Conservation (phyloP, 192 early-diverging fungal species). For the Powellomyces hirtus region DNA sequence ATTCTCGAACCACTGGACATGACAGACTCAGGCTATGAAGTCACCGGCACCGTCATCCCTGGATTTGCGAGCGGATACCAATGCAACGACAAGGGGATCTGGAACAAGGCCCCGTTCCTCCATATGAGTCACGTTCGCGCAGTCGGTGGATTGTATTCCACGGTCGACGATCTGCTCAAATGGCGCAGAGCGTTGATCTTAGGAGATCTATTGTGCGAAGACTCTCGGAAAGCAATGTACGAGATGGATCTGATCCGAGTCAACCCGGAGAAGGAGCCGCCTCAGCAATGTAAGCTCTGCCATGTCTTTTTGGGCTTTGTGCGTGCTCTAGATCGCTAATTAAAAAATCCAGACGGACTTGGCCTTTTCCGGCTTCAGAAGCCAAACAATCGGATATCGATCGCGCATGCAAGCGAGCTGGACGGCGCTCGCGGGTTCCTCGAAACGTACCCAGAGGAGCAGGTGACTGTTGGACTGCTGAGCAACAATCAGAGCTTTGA, state of each 20-base stretch:
- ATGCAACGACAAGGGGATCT: background rate
- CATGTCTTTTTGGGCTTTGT: too few relatives aligned
- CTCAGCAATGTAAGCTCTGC: background rate
- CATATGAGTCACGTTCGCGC: conserved; percentile 3
- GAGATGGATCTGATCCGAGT: background rate
- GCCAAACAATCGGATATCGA: background rate
- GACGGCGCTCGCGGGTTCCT: background rate
- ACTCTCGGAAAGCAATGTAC: background rate
- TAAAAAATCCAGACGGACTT: conserved; percentile 3
- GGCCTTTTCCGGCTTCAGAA: background rate
- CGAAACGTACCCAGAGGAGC: background rate
- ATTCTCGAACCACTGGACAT: conserved; percentile 1
- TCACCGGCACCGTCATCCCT: background rate
- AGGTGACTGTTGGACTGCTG: background rate
- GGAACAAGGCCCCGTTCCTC: background rate
- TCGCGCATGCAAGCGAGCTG: background rate
- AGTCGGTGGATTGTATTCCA: background rate
- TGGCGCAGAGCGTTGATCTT: background rate
- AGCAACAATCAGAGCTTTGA: background rate
- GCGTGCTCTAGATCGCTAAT: too few relatives aligned
- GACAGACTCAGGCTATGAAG: background rate
- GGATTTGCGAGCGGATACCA: background rate
- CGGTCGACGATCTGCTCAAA: background rate
- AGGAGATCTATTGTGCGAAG: background rate
- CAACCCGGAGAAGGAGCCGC: background rate